Evolutionary conservation across 345 rosid species (phyloP).

Genomic region (Atalantia buxifolia): DNA sequence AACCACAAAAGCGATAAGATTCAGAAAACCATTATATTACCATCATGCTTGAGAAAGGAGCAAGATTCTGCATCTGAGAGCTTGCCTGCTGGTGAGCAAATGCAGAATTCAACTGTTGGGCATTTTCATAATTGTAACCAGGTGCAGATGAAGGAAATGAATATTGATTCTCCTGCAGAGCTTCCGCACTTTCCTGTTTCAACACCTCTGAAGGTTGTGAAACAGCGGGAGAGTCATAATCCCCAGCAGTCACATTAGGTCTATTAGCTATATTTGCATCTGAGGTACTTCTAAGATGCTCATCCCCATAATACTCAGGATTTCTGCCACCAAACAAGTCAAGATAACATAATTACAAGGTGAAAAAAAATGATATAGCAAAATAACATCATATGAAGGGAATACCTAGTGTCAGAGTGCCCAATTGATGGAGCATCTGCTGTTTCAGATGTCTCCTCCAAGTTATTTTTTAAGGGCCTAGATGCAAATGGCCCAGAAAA

Average conservation of each 20-base stretch:
- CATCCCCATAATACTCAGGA: conserved; percentile 71
- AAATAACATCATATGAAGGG: background rate
- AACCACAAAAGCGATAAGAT: background rate
- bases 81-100: conserved; percentile 56
- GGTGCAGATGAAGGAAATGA: conserved; percentile 61
- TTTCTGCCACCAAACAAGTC: conserved; percentile 40
- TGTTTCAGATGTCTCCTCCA: conserved; percentile 59
- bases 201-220: conserved; percentile 53
- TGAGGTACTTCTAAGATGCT: conserved; percentile 49
- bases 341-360: background rate
- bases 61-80: conserved; percentile 66
- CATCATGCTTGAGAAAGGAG: conserved; percentile 71
- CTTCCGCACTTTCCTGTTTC: conserved; percentile 63
- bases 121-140: conserved; percentile 60
- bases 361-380: background rate
- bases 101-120: conserved; percentile 57
- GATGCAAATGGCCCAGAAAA: conserved; percentile 53
- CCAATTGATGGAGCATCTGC: conserved; percentile 43
- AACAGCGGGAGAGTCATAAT: conserved; percentile 58
- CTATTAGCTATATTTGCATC: conserved; percentile 56
- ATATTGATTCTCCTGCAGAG: conserved; percentile 64
- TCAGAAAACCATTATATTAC: conserved; percentile 34
- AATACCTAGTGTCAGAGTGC: conserved; percentile 66
- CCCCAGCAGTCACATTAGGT: conserved; percentile 42
- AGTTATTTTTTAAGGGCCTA: conserved; percentile 46